Percentiles rank a stretch among this genome's conserved stretches.
These are phyloP conservation scores for Pseudocohnilembus persalinus DNA, from an alignment of 169 alveolate species.

Conservation along the genomic window DNA sequence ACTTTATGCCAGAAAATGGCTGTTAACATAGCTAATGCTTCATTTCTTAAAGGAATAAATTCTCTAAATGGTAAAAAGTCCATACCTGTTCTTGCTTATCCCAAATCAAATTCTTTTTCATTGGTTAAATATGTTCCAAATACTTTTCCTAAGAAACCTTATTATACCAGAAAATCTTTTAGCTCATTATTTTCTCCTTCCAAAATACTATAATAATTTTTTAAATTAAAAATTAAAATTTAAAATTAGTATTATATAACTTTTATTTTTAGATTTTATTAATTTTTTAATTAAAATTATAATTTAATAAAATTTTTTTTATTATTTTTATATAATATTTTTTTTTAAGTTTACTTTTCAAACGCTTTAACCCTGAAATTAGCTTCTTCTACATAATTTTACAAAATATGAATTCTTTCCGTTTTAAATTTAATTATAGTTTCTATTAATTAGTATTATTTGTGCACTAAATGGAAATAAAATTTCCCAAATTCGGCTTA, in stretches of 20 bases:
- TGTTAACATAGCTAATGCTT: slow-evolving; percentile 9
- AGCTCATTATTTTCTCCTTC: slow-evolving; percentile 1
- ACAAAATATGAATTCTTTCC: slow-evolving; percentile 13
- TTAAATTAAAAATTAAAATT: too few relatives aligned
- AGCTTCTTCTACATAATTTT: slow-evolving; percentile 23
- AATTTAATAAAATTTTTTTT: too few relatives aligned
- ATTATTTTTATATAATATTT: too few relatives aligned
- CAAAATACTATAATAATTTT: not conserved
- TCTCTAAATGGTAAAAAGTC: slow-evolving; percentile 9
- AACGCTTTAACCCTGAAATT: slow-evolving; percentile 14
- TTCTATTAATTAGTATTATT: not conserved
- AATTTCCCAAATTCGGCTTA: slow-evolving; percentile 11
- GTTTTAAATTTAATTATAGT: not conserved
- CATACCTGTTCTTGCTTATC: not conserved
- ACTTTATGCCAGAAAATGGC: slow-evolving; percentile 18
- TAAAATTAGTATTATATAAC: too few relatives aligned
- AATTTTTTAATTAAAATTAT: too few relatives aligned
- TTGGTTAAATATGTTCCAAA: not conserved
- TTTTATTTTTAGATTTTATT: too few relatives aligned
- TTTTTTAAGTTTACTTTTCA: not conserved
- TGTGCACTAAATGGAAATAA: not conserved
- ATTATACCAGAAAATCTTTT: slow-evolving; percentile 2
- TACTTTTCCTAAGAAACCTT: slow-evolving; percentile 11
- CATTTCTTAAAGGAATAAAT: slow-evolving; percentile 15
- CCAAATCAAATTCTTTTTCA: slow-evolving; percentile 6